phyloP scores from a whole-genome alignment of 768 basidiomycete genomes.

The Kwoniella shandongensis region DNA sequence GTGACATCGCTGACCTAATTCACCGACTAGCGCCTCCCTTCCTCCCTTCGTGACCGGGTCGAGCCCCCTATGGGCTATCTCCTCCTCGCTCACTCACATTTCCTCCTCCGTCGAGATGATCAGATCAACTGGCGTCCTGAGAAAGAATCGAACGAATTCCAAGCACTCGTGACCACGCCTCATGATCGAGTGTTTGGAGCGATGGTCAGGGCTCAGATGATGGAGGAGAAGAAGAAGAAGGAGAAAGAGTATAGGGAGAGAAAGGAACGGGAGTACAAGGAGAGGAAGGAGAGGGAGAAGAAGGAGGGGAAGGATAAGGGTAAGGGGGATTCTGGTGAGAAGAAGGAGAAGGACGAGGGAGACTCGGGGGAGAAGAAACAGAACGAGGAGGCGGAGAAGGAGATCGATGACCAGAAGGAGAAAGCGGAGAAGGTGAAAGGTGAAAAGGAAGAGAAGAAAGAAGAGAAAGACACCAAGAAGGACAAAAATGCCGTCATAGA shows the following conservation, averaged over 20 bases:
- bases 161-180: slow-evolving; percentile 31
- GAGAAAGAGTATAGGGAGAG: slow-evolving; percentile 41
- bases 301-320: slow-evolving; percentile 14
- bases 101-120: slow-evolving; percentile 34
- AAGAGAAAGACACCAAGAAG: slow-evolving; percentile 1
- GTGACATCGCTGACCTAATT: too few species aligned
- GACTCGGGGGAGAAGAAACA: slow-evolving; percentile 2
- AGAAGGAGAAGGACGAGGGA: slow-evolving; percentile 14
- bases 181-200: slow-evolving; percentile 44
- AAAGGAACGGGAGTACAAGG: slow-evolving; percentile 35
- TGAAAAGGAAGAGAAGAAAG: slow-evolving; percentile 5
- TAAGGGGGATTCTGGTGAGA: slow-evolving; percentile 15
- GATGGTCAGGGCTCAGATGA: slow-evolving; percentile 43
- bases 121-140: slow-evolving; percentile 36
- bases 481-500: slow-evolving; percentile 5
- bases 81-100: slow-evolving; percentile 31
- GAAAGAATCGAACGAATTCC: slow-evolving; percentile 30
- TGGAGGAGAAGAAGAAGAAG: slow-evolving; percentile 38
- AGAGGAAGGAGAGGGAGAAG: slow-evolving; percentile 24
- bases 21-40: too few species aligned
- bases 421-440: slow-evolving; percentile 10
- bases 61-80: slow-evolving; percentile 24
- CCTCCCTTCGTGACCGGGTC: slow-evolving; percentile 23
- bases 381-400: background rate
- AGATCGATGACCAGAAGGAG: slow-evolving; percentile 5